Evolutionary conservation across 1,284 basidiomycete genomes (phyloP).

Genomic region (Filobasidium uniguttulatum): DNA sequence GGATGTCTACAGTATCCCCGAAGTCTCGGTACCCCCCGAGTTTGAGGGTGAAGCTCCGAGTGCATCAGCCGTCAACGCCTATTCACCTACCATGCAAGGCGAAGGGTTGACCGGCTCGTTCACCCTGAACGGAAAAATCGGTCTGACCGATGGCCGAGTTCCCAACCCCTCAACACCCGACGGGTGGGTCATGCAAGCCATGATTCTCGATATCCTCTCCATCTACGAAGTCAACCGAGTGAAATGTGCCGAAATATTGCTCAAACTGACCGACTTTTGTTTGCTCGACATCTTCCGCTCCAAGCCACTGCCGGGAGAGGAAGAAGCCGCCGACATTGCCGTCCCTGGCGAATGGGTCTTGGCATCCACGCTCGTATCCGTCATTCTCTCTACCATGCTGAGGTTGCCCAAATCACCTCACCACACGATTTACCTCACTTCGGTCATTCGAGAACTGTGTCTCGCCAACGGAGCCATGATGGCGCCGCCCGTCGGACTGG

Average conservation of each 20-base stretch:
- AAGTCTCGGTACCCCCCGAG: conserved; percentile 38
- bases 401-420: conserved; percentile 62
- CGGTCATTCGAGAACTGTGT: conserved; percentile 84
- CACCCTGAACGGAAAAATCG: conserved; percentile 20
- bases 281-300: conserved; percentile 59
- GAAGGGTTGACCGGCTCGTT: conserved; percentile 43
- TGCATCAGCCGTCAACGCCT: conserved; percentile 43
- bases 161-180: conserved; percentile 57
- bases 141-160: conserved; percentile 14
- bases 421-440: conserved; percentile 72
- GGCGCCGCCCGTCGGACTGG: conserved; percentile 91
- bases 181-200: conserved; percentile 66
- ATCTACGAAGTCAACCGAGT: conserved; percentile 95
- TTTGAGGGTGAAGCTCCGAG: conserved; percentile 38
- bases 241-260: conserved; percentile 73
- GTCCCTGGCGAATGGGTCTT: conserved; percentile 12
- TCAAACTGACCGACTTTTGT: conserved; percentile 79
- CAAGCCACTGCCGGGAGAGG: conserved; percentile 18
- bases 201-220: conserved; percentile 69
- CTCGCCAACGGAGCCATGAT: conserved; percentile 80
- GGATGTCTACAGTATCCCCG: conserved; percentile 35
- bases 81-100: conserved; percentile 57
- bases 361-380: conserved; percentile 34
- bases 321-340: background rate
- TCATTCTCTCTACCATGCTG: conserved; percentile 60